phyloP scores from a whole-genome alignment of 768 basidiomycete genomes.

The Suillus fuscotomentosus region DNA sequence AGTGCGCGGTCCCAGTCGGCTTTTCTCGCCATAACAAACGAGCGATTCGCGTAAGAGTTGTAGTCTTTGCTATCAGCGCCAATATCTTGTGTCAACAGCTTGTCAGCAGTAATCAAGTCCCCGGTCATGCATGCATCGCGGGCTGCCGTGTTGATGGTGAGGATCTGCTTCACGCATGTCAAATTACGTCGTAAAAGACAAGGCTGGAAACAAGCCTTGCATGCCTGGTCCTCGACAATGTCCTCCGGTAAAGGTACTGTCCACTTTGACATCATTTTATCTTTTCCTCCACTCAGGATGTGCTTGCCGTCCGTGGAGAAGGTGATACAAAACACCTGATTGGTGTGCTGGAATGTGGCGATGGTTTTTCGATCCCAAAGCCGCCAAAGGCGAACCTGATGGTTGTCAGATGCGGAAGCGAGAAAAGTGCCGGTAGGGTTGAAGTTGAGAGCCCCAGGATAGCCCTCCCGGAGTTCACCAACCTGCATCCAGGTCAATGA shows the following conservation, averaged over 20 bases:
- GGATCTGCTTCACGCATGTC: neutral
- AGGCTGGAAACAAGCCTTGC: no score
- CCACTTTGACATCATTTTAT: neutral
- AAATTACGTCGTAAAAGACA: no score
- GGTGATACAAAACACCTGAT: neutral
- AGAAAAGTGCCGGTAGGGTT: neutral
- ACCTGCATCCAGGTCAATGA: neutral
- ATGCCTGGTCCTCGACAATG: neutral
- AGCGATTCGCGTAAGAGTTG: neutral
- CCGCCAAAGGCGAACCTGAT: neutral
- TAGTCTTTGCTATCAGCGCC: neutral
- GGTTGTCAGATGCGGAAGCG: neutral
- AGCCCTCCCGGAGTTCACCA: neutral
- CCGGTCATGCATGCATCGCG: neutral
- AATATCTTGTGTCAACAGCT: neutral
- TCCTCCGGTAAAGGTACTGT: neutral
- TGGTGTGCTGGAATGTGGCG: neutral
- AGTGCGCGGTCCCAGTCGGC: neutral
- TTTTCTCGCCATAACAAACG: neutral
- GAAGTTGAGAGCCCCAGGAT: neutral
- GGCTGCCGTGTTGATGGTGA: neutral
- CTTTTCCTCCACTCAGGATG: neutral
- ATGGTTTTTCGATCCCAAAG: neutral
- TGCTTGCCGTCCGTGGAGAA: neutral
- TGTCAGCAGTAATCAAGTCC: neutral